Evolutionary conservation across 2,329 filamentous ascomycete genomes (phyloP).

Genomic region (Aspergillus ochraceus): DNA sequence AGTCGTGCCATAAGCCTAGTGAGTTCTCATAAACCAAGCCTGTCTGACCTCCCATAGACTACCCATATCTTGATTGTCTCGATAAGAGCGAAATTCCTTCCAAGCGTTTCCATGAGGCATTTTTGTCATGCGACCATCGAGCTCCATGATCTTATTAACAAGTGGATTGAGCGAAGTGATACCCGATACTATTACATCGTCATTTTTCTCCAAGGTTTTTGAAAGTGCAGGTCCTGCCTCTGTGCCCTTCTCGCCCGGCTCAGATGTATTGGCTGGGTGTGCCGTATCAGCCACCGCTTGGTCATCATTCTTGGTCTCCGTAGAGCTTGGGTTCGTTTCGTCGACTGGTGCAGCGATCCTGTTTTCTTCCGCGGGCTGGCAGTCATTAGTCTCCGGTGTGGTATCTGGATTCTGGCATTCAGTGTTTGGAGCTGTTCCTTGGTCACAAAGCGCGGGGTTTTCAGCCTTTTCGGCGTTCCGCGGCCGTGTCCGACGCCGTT

Average conservation of each 20-base stretch:
- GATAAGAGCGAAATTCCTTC: conserved; percentile 45
- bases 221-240: neutral
- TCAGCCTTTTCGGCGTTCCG: neutral
- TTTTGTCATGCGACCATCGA: conserved; percentile 40
- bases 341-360: neutral
- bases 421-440: neutral
- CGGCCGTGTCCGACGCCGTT: conserved; percentile 4
- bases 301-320: neutral
- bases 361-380: neutral
- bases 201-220: neutral
- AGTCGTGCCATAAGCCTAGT: conserved; percentile 4
- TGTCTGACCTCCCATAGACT: conserved; percentile 46
- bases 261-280: neutral
- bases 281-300: neutral
- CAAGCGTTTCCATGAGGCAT: conserved; percentile 41
- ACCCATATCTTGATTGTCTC: conserved; percentile 49
- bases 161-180: conserved; percentile 32
- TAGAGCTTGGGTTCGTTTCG: neutral
- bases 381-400: conserved; percentile 4
- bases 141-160: conserved; percentile 35
- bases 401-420: neutral
- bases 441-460: neutral
- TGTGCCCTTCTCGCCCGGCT: neutral
- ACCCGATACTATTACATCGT: conserved; percentile 30
- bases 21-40: conserved; percentile 35